A percentile compares a stretch with the other conserved stretches of the same genome.
Evolutionary conservation across 495 filamentous ascomycete genomes (phyloP).

Genomic region (Pseudoneurospora amorphoporcata): DNA sequence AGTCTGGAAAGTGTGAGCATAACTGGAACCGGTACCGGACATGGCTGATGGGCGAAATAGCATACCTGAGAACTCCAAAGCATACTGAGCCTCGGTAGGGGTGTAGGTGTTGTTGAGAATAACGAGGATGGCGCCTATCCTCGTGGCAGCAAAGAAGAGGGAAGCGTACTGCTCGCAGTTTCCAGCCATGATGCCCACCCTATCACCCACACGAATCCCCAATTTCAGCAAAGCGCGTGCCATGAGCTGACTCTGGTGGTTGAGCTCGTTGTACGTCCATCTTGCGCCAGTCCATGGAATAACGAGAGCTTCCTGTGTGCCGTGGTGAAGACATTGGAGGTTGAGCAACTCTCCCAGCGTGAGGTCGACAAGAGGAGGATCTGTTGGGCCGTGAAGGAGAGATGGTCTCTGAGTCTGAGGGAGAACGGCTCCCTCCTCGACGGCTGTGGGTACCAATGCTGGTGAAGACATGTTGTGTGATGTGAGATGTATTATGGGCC

Average conservation of each 20-base stretch:
- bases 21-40: neutral
- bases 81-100: constrained; percentile 49
- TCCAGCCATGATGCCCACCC: constrained; percentile 59
- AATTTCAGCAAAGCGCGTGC: constrained; percentile 48
- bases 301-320: constrained; percentile 49
- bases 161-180: constrained; percentile 63
- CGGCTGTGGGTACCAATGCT: constrained; percentile 6
- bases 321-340: constrained; percentile 51
- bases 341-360: constrained; percentile 53
- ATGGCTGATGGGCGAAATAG: neutral
- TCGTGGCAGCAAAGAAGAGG: constrained; percentile 56
- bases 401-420: constrained; percentile 33
- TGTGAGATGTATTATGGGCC: neutral
- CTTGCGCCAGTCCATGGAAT: constrained; percentile 56
- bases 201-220: constrained; percentile 52
- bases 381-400: constrained; percentile 47
- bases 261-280: constrained; percentile 56
- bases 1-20: constrained; percentile 25
- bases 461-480: constrained; percentile 9
- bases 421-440: constrained; percentile 14
- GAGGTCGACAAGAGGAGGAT: constrained; percentile 49
- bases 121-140: constrained; percentile 57
- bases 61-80: constrained; percentile 53
- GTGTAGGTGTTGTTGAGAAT: constrained; percentile 68
- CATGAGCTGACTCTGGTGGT: constrained; percentile 47